Conservation (phyloP, 1,139 yeast species). For the Geotrichum europaeum region DNA sequence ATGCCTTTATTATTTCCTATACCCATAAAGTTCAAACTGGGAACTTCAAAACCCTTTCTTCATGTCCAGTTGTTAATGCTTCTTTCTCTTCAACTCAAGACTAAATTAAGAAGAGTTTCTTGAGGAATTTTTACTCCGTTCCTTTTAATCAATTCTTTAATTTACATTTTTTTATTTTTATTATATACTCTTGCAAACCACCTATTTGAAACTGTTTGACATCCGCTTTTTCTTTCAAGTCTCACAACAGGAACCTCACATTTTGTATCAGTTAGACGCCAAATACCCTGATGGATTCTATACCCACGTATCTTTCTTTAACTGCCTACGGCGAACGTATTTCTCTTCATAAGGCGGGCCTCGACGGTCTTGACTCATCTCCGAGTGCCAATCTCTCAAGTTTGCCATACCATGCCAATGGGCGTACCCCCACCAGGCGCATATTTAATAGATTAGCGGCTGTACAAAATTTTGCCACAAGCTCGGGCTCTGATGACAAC, state of each 20-base stretch:
- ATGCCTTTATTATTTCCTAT: not conserved
- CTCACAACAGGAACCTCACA: not conserved
- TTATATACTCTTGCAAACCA: not conserved
- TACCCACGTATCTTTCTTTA: not conserved
- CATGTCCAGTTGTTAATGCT: not conserved
- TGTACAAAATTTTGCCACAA: not conserved
- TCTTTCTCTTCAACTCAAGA: not conserved
- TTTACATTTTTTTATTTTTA: not conserved
- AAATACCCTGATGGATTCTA: not conserved
- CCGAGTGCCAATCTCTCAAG: not conserved
- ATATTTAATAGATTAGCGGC: not conserved
- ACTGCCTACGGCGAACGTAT: conserved; percentile 2
- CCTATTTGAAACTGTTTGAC: not conserved
- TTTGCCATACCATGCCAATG: not conserved
- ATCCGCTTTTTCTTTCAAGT: not conserved
- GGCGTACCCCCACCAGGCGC: not conserved
- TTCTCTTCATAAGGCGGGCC: not conserved
- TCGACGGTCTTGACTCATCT: not conserved
- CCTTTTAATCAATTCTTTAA: not conserved
- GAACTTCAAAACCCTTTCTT: not conserved
- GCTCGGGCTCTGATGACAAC: not conserved
- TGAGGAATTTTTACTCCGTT: not conserved
- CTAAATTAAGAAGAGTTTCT: not conserved
- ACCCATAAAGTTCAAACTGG: not conserved
- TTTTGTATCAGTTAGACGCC: not conserved